Percentiles rank a stretch among this genome's conserved stretches.
These are phyloP conservation scores for Gynandropsis gynandra DNA, from an alignment of 345 rosid genomes.

Conservation along the genomic window DNA sequence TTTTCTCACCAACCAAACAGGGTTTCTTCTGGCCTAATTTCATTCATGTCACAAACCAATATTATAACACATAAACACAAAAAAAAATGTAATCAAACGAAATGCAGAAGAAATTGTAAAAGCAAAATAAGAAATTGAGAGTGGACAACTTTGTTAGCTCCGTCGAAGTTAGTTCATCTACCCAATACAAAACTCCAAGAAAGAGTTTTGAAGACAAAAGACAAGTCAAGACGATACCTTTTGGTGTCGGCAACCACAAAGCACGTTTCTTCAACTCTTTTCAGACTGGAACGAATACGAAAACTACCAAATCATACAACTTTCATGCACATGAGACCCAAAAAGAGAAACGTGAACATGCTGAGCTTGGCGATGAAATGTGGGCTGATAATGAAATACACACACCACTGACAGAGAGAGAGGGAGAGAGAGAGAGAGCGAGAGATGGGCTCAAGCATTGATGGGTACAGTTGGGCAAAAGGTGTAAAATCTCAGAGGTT, in stretches of 20 bases:
- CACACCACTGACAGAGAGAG: no score
- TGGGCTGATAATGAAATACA: no score
- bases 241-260: conserved; percentile 27
- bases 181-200: conserved; percentile 12
- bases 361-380: conserved; percentile 1
- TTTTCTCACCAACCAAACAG: conserved; percentile 25
- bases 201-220: neutral
- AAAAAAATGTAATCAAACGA: conserved; percentile 2
- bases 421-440: conserved; percentile 16
- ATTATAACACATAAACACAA: conserved; percentile 10
- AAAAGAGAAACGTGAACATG: conserved; percentile 8
- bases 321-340: no score
- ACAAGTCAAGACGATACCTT: conserved; percentile 29
- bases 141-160: conserved; percentile 27
- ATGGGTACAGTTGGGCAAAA: conserved; percentile 27
- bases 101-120: neutral
- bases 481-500: conserved; percentile 1
- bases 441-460: conserved; percentile 23
- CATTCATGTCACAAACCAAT: conserved; percentile 13
- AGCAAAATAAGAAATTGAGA: neutral
- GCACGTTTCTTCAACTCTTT: conserved; percentile 11
- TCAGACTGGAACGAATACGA: conserved; percentile 19
- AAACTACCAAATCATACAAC: conserved; percentile 19
- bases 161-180: conserved; percentile 32
- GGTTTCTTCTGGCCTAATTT: neutral